Evolutionary conservation across 23 red algal genomes (phyloP).

Genomic region (Gracilaria domingensis): DNA sequence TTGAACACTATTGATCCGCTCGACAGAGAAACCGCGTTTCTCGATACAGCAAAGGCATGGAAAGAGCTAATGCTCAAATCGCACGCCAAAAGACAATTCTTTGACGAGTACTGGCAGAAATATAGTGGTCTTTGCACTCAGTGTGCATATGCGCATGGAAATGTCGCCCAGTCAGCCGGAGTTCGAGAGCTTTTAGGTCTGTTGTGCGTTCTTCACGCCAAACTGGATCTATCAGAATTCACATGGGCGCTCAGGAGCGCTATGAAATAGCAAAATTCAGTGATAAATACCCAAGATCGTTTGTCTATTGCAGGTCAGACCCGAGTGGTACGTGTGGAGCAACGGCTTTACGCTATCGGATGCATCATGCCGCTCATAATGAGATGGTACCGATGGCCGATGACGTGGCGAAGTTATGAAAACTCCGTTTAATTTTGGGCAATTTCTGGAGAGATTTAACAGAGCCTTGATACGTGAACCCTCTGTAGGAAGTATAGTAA

Average conservation of each 20-base stretch:
- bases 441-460: too few species aligned
- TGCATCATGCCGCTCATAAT: too few species aligned
- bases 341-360: too few species aligned
- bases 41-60: too few species aligned
- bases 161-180: conserved; percentile 4
- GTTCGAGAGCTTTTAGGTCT: neutral
- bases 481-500: too few species aligned
- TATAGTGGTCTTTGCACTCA: neutral
- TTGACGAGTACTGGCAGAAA: conserved; percentile 1
- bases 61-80: too few species aligned
- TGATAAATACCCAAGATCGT: neutral
- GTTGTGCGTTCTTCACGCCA: neutral
- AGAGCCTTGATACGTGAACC: too few species aligned
- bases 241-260: neutral
- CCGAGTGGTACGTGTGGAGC: neutral
- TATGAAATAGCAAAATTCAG: neutral
- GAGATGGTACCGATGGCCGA: too few species aligned
- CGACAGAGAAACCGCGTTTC: too few species aligned
- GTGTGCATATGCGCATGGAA: conserved; percentile 17
- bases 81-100: neutral
- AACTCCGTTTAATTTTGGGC: too few species aligned
- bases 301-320: neutral
- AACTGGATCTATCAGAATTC: neutral
- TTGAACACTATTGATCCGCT: too few species aligned
- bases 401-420: too few species aligned